These are phyloP conservation scores for Saturnispora besseyi DNA, from an alignment of 805 yeast species.

Conservation along the genomic window DNA sequence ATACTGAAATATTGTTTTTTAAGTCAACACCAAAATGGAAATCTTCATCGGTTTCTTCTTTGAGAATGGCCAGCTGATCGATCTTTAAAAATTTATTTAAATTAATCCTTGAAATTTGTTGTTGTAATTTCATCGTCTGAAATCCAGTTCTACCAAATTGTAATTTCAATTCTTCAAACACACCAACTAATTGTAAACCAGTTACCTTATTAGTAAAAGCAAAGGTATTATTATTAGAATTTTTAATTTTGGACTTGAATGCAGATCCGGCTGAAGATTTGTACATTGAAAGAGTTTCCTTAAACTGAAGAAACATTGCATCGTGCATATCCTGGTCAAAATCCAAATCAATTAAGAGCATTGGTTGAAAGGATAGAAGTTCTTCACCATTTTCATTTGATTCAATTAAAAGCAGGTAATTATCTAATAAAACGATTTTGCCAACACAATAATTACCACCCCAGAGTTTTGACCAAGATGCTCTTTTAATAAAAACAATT, in stretches of 20 bases:
- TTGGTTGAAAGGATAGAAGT: slow-evolving; percentile 4
- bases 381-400: slow-evolving; percentile 9
- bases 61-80: background rate
- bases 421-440: slow-evolving; percentile 6
- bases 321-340: slow-evolving; percentile 8
- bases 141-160: slow-evolving; percentile 9
- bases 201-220: slow-evolving; percentile 5
- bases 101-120: slow-evolving; percentile 7
- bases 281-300: slow-evolving; percentile 5
- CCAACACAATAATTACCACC: slow-evolving; percentile 8
- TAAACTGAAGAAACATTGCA: slow-evolving; percentile 9
- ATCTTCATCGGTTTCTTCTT: background rate
- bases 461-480: slow-evolving; percentile 9
- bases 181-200: slow-evolving; percentile 8
- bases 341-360: slow-evolving; percentile 6
- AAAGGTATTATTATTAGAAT: slow-evolving; percentile 6
- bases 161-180: slow-evolving; percentile 8
- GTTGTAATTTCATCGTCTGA: slow-evolving; percentile 8
- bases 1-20: background rate
- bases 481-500: slow-evolving; percentile 5
- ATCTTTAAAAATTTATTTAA: slow-evolving; percentile 6
- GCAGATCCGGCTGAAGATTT: slow-evolving; percentile 3
- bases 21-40: background rate
- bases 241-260: slow-evolving; percentile 6
- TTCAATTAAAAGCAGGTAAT: slow-evolving; percentile 5